These are phyloP conservation scores for Fusarium verticillioides DNA, from an alignment of 2,329 filamentous ascomycete genomes.

Conservation along the genomic window DNA sequence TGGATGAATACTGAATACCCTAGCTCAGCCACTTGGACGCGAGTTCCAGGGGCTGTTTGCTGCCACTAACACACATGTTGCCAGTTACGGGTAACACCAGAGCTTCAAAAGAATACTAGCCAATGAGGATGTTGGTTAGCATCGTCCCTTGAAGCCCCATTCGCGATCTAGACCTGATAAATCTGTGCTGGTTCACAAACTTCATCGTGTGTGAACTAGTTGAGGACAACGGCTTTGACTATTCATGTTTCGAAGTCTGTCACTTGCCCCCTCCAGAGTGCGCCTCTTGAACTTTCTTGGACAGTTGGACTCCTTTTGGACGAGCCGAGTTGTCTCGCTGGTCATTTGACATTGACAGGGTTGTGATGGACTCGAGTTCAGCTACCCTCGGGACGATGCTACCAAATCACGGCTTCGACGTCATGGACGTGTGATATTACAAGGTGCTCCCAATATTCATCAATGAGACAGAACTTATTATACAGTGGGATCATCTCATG, in stretches of 20 bases:
- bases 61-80: not conserved
- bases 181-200: slow-evolving; percentile 3
- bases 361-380: not conserved
- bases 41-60: not conserved
- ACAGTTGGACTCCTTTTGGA: not conserved
- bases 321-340: not conserved
- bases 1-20: not conserved
- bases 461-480: not conserved
- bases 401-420: slow-evolving; percentile 9
- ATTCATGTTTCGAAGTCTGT: not conserved
- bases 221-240: slow-evolving; percentile 5
- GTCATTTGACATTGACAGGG: slow-evolving; percentile 4
- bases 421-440: slow-evolving; percentile 18
- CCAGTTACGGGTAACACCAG: slow-evolving; percentile 1
- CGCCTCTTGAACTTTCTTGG: not conserved
- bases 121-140: slow-evolving; percentile 19
- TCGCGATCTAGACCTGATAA: not conserved
- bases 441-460: slow-evolving; percentile 9
- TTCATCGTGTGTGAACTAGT: not conserved
- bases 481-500: not conserved
- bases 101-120: slow-evolving; percentile 16
- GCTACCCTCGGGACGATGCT: not conserved
- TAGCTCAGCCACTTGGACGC: slow-evolving; percentile 10
- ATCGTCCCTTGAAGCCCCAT: slow-evolving; percentile 4
- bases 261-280: not conserved